A percentile compares a stretch with the other conserved stretches of the same genome.
Evolutionary conservation across 208 protist genomes (phyloP).

Genomic region (Trypanosoma scelopori): DNA sequence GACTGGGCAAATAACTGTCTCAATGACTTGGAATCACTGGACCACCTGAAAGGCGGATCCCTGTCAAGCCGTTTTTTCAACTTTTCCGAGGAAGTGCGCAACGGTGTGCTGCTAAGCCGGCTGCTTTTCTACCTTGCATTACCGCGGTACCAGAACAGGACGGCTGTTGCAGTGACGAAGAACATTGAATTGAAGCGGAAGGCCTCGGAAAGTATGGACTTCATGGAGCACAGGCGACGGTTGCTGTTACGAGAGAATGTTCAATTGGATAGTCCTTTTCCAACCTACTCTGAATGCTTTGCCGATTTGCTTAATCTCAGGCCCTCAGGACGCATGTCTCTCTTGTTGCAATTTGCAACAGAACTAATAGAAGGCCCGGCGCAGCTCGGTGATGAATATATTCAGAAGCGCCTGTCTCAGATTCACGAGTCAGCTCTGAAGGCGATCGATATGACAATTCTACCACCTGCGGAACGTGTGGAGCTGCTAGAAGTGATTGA

Average conservation of each 20-base stretch:
- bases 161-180: conserved; percentile 14
- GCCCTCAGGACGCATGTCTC: conserved; percentile 64
- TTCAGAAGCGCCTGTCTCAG: conserved; percentile 23
- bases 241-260: conserved; percentile 76
- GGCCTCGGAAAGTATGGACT: conserved; percentile 20
- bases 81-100: conserved; percentile 84
- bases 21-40: conserved; percentile 77
- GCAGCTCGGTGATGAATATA: conserved; percentile 29
- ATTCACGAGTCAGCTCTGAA: conserved; percentile 31
- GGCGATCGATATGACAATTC: conserved; percentile 24
- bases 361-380: conserved; percentile 64
- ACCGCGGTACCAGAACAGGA: conserved; percentile 72
- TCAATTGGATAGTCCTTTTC: conserved; percentile 85
- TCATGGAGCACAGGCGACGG: conserved; percentile 54
- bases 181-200: neutral
- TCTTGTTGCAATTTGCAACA: conserved; percentile 84
- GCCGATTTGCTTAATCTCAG: conserved; percentile 65
- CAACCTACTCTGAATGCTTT: conserved; percentile 86
- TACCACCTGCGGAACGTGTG: conserved; percentile 38
- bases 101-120: conserved; percentile 77
- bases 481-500: conserved; percentile 78
- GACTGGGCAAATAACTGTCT: conserved; percentile 90
- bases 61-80: conserved; percentile 61
- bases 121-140: conserved; percentile 88
- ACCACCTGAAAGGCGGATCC: conserved; percentile 75